These are phyloP conservation scores for Calophaca sinica DNA, from an alignment of 306 rosid species.

Conservation along the genomic window DNA sequence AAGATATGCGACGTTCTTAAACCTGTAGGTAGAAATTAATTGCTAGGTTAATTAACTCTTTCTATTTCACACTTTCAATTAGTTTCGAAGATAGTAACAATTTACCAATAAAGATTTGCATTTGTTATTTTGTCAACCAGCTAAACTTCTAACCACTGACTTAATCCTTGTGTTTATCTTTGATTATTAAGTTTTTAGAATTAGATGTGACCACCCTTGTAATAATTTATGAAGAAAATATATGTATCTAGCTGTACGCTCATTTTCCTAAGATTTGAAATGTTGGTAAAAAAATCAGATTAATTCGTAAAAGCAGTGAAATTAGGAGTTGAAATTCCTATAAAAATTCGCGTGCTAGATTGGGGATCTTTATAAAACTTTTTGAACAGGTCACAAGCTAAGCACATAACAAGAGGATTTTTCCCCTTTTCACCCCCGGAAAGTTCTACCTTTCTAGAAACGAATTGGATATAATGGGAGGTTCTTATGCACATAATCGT, in stretches of 20 bases:
- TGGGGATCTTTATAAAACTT: not conserved
- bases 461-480: slow-evolving; percentile 22
- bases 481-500: slow-evolving; percentile 37
- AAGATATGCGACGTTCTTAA: slow-evolving; percentile 74
- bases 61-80: not conserved
- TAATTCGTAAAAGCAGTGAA: slow-evolving; percentile 1
- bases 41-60: not conserved
- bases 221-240: not conserved
- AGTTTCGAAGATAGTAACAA: not conserved
- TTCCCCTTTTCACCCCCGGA: not conserved
- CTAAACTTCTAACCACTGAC: not conserved
- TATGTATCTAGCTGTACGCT: not conserved
- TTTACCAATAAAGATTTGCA: not conserved
- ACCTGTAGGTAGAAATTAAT: slow-evolving; percentile 54
- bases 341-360: not conserved
- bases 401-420: not conserved
- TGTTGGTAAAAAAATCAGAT: not conserved
- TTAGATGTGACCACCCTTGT: not conserved
- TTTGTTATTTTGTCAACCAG: not conserved
- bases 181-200: not conserved
- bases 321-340: not conserved
- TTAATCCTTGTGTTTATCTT: too few relatives aligned
- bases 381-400: slow-evolving; percentile 22
- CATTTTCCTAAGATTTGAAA: not conserved
- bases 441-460: slow-evolving; percentile 24